Percentiles rank a stretch among this genome's conserved stretches.
Conservation (phyloP, 805 yeast genomes). For the Metschnikowia picachoensis region DNA sequence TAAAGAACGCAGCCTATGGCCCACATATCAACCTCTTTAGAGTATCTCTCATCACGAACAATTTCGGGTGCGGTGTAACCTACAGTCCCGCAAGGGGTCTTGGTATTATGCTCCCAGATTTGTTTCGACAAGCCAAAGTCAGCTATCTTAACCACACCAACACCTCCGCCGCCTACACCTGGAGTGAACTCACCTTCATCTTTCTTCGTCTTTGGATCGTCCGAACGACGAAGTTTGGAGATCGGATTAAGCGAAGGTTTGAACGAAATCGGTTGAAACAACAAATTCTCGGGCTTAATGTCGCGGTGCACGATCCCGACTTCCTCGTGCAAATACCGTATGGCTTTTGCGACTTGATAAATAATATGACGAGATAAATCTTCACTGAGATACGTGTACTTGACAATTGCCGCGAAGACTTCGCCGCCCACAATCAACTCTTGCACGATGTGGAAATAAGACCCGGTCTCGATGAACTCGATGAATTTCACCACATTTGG, state of each 20-base stretch:
- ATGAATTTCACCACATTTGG: conserved; percentile 56
- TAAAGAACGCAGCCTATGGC: conserved; percentile 69
- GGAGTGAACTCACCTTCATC: conserved; percentile 59
- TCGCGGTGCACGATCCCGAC: conserved; percentile 71
- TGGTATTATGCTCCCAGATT: conserved; percentile 39
- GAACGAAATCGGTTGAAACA: conserved; percentile 55
- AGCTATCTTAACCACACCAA: conserved; percentile 61
- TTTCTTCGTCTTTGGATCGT: conserved; percentile 49
- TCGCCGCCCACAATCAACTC: conserved; percentile 79
- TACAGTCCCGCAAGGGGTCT: conserved; percentile 75
- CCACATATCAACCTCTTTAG: conserved; percentile 71
- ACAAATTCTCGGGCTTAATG: conserved; percentile 74
- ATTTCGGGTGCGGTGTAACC: conserved; percentile 77
- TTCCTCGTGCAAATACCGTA: conserved; percentile 62
- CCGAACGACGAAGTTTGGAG: conserved; percentile 45
- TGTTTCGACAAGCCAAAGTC: conserved; percentile 70
- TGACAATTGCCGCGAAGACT: conserved; percentile 73
- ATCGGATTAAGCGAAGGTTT: conserved; percentile 42
- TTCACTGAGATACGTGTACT: conserved; percentile 72
- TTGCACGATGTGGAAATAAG: conserved; percentile 58
- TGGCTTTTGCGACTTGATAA: conserved; percentile 64
- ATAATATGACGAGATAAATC: conserved; percentile 70
- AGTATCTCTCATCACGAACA: conserved; percentile 49
- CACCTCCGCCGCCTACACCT: conserved; percentile 58
- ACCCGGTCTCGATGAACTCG: conserved; percentile 48